Conservation (phyloP, 441 rosid species). For the Sinapis alba region DNA sequence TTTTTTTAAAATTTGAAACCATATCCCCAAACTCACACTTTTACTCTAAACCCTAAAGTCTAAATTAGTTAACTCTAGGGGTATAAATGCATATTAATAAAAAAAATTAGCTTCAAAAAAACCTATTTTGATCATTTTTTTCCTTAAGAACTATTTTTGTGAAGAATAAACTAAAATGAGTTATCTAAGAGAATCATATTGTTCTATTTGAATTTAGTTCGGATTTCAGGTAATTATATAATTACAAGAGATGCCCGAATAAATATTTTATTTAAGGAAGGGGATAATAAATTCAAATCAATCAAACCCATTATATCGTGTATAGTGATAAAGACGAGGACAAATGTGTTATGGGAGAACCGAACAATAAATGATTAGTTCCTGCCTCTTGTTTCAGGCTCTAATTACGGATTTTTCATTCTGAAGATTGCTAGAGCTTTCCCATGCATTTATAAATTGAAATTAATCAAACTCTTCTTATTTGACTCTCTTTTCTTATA, state of each 20-base stretch:
- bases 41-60: too few relatives aligned
- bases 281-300: not conserved
- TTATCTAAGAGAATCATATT: too few relatives aligned
- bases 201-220: not conserved
- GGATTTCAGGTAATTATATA: not conserved
- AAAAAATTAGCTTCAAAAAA: too few relatives aligned
- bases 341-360: slow-evolving; percentile 17
- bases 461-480: not conserved
- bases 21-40: too few relatives aligned
- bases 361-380: not conserved
- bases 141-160: too few relatives aligned
- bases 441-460: slow-evolving; percentile 14
- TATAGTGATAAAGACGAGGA: not conserved
- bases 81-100: too few relatives aligned
- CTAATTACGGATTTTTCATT: not conserved
- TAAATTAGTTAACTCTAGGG: too few relatives aligned
- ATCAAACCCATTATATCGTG: not conserved
- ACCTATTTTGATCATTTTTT: too few relatives aligned
- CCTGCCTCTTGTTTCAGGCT: not conserved
- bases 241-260: not conserved
- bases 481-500: not conserved
- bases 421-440: not conserved
- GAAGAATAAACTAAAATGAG: too few relatives aligned
- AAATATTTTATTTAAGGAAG: not conserved
- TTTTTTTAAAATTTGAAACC: too few relatives aligned